phyloP scores from a whole-genome alignment of 495 filamentous ascomycete species.

The Neurospora africana region DNA sequence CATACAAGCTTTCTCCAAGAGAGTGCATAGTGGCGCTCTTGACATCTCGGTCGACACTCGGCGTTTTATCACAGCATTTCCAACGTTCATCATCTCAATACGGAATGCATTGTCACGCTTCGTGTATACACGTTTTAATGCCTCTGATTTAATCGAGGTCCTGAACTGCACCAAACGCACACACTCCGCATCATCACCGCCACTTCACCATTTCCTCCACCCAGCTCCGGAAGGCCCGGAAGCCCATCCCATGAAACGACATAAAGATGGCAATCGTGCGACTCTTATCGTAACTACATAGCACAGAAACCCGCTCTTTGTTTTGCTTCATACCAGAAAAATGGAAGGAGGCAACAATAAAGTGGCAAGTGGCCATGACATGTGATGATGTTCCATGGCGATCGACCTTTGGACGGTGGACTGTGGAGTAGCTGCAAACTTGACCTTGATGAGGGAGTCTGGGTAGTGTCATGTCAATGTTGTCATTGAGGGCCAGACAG shows the following conservation, averaged over 20 bases:
- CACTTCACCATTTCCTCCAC: not conserved
- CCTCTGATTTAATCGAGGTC: not conserved
- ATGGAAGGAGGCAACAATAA: not conserved
- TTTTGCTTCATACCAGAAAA: not conserved
- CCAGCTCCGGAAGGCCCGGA: not conserved
- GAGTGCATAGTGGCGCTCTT: not conserved
- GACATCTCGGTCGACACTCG: not conserved
- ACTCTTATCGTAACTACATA: not conserved
- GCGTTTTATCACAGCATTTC: not conserved
- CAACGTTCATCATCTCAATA: not conserved
- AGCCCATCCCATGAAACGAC: not conserved
- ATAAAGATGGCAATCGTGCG: not conserved
- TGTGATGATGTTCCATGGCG: not conserved
- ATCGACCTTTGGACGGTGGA: not conserved
- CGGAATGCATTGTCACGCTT: not conserved
- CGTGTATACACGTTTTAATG: not conserved
- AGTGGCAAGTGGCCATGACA: not conserved
- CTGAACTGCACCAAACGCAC: not conserved
- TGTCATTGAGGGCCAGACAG: not conserved
- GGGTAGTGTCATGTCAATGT: not conserved
- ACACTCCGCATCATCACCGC: not conserved
- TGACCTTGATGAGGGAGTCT: not conserved
- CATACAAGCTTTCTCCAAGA: not conserved
- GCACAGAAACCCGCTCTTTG: not conserved
- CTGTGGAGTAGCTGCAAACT: not conserved